A percentile compares a stretch with the other conserved stretches of the same genome.
Evolutionary conservation across 768 basidiomycete genomes (phyloP).

Genomic region (Mycena belliarum): DNA sequence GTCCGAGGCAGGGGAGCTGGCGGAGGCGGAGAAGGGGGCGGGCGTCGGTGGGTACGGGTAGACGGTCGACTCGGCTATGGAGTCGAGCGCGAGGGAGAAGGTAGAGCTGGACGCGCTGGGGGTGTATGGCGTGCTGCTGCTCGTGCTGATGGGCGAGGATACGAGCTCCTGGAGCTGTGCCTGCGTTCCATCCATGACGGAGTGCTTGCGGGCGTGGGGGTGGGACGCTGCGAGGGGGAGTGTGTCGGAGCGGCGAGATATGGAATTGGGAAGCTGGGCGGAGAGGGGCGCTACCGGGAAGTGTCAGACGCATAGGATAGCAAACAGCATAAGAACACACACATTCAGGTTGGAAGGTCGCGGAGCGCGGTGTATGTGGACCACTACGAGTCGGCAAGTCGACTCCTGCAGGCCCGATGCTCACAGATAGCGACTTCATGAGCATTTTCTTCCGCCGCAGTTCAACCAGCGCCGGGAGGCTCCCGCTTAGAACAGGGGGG

Average conservation of each 20-base stretch:
- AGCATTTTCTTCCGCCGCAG: conserved; percentile 54
- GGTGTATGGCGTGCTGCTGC: conserved; percentile 31
- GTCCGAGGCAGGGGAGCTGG: no score
- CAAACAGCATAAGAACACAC: conserved; percentile 17
- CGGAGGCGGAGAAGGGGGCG: conserved; percentile 34
- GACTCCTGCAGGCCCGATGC: conserved; percentile 53
- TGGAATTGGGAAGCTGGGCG: conserved; percentile 1
- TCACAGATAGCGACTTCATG: conserved; percentile 68
- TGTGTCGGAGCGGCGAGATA: conserved; percentile 34
- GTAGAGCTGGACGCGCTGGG: conserved; percentile 47
- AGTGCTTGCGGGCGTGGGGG: conserved; percentile 78
- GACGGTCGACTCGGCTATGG: conserved; percentile 41
- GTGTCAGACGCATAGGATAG: conserved; percentile 23
- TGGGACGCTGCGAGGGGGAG: conserved; percentile 60
- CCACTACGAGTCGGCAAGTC: conserved; percentile 26
- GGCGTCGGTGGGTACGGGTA: conserved; percentile 38
- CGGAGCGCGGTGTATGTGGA: conserved; percentile 3
- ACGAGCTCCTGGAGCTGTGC: conserved; percentile 35
- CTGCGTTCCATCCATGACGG: conserved; percentile 53
- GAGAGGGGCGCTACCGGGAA: conserved; percentile 6
- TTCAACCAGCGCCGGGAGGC: conserved; percentile 51
- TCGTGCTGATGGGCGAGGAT: conserved; percentile 28
- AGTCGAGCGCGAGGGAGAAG: conserved; percentile 49
- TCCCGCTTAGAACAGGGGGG: conserved; percentile 31
- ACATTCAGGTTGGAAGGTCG: conserved; percentile 9